Evolutionary conservation across 2,329 filamentous ascomycete species (phyloP), one percentile per base, ranked within the genome.

Genomic region (Penicillium capsulatum): DNA sequence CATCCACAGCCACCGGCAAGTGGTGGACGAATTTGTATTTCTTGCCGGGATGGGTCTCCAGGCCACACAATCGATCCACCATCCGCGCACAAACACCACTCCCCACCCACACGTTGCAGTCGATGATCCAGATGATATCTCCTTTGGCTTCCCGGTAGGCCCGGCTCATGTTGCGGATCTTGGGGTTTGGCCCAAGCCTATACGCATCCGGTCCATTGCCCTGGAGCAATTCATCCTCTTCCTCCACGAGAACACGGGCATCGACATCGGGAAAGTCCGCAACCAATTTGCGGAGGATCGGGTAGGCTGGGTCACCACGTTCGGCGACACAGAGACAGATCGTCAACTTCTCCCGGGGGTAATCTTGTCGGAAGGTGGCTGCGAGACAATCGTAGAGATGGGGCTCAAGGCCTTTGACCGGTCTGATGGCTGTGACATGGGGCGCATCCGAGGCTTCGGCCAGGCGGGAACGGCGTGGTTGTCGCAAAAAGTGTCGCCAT

Each of bases 31-130:
- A 92, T 61, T 96, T 97, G 73, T 86, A 87, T 28, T 64, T 72
- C 47, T 59, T 63, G 35, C 62, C 76, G 2, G 54, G 36, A 19
- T 72, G 58, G 1, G 68, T 58, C 1, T 64, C 68, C 37, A 76
- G 81, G 1, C 92, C 94, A 59, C 80, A 83, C 1, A 98, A 73
- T 61, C 81, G 83, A 61, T 94, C 88, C 6, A 97, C 86, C 84
- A 97, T 92, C 39, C 90, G 80, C 0, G 85, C 88, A 33, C 85
- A 80, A 1, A 88, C 86, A 8, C 85, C 85, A 30, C 73, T 80
- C 4, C 80, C 80, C 24, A 96, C 76, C 92, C 94, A 98, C 36
- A 98, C 81, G 58, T 98, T 98, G 70, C 90, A 96, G 67, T 98
- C 92, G 14, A 94, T 77, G 35, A 96, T 83, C 92, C 92, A 98